These are phyloP conservation scores for Porphyrellus cyaneotinctus DNA, from an alignment of 768 basidiomycete species.

Conservation along the genomic window DNA sequence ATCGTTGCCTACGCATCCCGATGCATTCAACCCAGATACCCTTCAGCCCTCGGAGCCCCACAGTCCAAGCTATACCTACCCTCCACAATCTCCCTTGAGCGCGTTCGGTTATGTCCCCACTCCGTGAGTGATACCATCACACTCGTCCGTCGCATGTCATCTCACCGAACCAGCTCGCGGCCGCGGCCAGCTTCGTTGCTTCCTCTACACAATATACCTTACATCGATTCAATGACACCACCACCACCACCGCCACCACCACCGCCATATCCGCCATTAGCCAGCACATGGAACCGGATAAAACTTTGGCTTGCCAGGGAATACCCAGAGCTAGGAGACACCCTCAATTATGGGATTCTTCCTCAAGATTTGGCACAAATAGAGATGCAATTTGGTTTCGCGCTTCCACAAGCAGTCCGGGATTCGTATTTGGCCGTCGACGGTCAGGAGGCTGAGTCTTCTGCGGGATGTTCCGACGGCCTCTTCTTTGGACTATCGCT, in stretches of 20 bases:
- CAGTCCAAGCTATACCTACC: conserved; percentile 68
- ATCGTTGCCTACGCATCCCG: conserved; percentile 47
- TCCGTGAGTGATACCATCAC: conserved; percentile 37
- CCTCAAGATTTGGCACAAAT: conserved; percentile 75
- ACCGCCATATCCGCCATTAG: conserved; percentile 69
- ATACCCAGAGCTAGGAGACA: conserved; percentile 94
- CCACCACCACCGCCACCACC: conserved; percentile 33
- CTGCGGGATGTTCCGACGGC: conserved; percentile 84
- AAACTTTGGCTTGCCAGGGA: conserved; percentile 77
- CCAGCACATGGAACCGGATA: conserved; percentile 79
- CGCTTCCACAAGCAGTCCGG: conserved; percentile 80
- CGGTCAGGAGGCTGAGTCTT: conserved; percentile 90
- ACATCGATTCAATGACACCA: conserved; percentile 37
- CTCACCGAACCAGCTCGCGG: conserved; percentile 30
- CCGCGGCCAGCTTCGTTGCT: conserved; percentile 56
- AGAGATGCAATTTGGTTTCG: conserved; percentile 80
- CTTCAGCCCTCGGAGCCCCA: conserved; percentile 47
- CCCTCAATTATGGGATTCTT: conserved; percentile 87
- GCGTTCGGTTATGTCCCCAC: conserved; percentile 60
- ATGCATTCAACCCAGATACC: conserved; percentile 55
- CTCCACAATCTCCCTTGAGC: conserved; percentile 53
- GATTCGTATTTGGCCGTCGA: conserved; percentile 88
- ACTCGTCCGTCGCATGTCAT: neutral
- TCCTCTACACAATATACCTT: conserved; percentile 59
- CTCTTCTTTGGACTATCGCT: conserved; percentile 95